These are phyloP conservation scores for Jacaranda mimosifolia DNA, from an alignment of 257 asterid genomes.

Conservation along the genomic window DNA sequence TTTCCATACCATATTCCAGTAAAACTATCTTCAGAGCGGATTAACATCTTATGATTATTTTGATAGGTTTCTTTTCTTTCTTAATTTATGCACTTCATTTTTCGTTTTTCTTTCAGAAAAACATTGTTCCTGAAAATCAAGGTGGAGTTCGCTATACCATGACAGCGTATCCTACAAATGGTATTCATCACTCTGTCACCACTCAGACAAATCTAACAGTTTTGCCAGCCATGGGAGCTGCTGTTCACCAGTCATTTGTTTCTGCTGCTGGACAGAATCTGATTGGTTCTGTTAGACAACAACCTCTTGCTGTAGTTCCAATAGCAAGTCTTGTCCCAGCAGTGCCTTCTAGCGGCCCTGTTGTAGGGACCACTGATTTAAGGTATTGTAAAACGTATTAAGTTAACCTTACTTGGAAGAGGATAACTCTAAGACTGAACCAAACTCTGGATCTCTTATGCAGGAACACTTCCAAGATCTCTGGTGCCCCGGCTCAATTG, in stretches of 20 bases:
- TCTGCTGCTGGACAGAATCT: slow-evolving; percentile 45
- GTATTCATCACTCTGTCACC: slow-evolving; percentile 26
- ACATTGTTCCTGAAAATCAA: slow-evolving; percentile 50
- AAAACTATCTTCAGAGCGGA: background rate
- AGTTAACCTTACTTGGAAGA: background rate
- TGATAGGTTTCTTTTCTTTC: background rate
- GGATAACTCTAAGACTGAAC: slow-evolving; percentile 17
- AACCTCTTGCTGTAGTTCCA: slow-evolving; percentile 43
- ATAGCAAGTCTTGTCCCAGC: slow-evolving; percentile 42
- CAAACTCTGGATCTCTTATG: slow-evolving; percentile 11
- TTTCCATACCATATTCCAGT: no score
- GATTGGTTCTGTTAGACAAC: slow-evolving; percentile 43
- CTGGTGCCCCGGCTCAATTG: slow-evolving; percentile 71
- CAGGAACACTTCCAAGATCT: slow-evolving; percentile 55
- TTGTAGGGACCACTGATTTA: slow-evolving; percentile 72
- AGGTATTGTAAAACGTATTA: slow-evolving; percentile 47
- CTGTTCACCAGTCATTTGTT: slow-evolving; percentile 28
- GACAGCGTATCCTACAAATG: slow-evolving; percentile 49
- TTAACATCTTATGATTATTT: background rate
- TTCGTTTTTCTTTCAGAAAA: slow-evolving; percentile 49
- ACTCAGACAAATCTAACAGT: slow-evolving; percentile 33
- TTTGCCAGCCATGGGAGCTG: slow-evolving; percentile 27
- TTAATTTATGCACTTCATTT: background rate
- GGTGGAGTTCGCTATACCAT: slow-evolving; percentile 50
- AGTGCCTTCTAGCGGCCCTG: slow-evolving; percentile 40